Percentiles rank a stretch among this genome's conserved stretches.
Evolutionary conservation across 2,329 filamentous ascomycete species (phyloP).

Genomic region (Coccinonectria pachysandricola): DNA sequence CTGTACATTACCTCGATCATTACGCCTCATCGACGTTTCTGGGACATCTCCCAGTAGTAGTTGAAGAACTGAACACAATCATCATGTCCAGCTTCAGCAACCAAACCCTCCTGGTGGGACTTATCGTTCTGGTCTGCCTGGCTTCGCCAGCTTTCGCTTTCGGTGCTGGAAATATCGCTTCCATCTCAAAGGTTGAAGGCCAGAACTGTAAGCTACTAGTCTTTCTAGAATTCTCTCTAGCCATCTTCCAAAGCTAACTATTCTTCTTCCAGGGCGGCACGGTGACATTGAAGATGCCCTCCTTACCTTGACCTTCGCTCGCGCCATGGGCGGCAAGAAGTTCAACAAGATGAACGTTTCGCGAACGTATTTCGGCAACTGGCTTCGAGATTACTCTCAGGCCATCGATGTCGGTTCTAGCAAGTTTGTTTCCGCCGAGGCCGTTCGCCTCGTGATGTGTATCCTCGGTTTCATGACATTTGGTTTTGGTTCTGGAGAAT

Average conservation of each 20-base stretch:
- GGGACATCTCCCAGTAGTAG: conserved; percentile 8
- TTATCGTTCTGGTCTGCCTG: conserved; percentile 55
- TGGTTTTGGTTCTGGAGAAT: conserved; percentile 75
- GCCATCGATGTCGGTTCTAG: conserved; percentile 88
- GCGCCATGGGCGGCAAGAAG: conserved; percentile 54
- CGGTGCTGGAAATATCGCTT: conserved; percentile 81
- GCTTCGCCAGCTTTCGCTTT: conserved; percentile 64
- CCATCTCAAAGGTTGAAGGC: conserved; percentile 69
- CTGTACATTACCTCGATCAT: conserved; percentile 4
- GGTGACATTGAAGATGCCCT: conserved; percentile 90
- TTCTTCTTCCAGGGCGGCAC: conserved; percentile 52
- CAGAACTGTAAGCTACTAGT: conserved; percentile 73
- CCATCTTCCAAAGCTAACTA: conserved; percentile 5
- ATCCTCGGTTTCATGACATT: conserved; percentile 84
- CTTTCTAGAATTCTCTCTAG: neutral
- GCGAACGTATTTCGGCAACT: conserved; percentile 92
- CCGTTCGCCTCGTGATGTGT: conserved; percentile 81
- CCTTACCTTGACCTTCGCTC: conserved; percentile 54
- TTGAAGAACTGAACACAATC: conserved; percentile 10
- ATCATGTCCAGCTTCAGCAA: conserved; percentile 40
- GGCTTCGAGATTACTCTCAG: conserved; percentile 88
- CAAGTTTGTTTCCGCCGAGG: conserved; percentile 82
- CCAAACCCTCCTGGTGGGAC: conserved; percentile 40
- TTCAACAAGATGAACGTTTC: conserved; percentile 83
- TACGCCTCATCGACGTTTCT: conserved; percentile 3